These are phyloP conservation scores for Termitomyces sp. DNA, from an alignment of 768 basidiomycete genomes.

Conservation along the genomic window DNA sequence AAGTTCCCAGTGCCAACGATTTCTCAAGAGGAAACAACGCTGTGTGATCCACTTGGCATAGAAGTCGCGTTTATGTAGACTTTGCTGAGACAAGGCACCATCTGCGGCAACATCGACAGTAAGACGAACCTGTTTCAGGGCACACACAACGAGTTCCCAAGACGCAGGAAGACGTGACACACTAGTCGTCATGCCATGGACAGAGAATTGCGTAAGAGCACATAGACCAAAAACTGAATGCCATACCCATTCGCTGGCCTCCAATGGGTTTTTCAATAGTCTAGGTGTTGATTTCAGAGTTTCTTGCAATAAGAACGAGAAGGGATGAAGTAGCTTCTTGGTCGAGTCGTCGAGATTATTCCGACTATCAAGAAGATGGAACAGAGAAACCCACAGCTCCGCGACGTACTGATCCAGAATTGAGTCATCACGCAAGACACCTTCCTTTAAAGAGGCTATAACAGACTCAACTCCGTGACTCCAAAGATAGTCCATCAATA, in stretches of 20 bases:
- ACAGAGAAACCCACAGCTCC: constrained; percentile 74
- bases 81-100: constrained; percentile 29
- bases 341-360: constrained; percentile 10
- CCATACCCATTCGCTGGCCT: constrained; percentile 72
- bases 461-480: constrained; percentile 48
- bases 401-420: constrained; percentile 40
- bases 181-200: constrained; percentile 35
- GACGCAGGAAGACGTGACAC: constrained; percentile 41
- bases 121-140: constrained; percentile 60
- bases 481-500: constrained; percentile 51
- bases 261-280: constrained; percentile 30
- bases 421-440: constrained; percentile 31
- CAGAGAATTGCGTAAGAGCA: constrained; percentile 77
- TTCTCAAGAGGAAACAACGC: constrained; percentile 71
- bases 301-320: constrained; percentile 45
- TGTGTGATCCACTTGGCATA: constrained; percentile 69
- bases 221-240: constrained; percentile 63
- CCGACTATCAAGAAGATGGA: constrained; percentile 48
- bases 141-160: constrained; percentile 64
- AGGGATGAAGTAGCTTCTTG: constrained; percentile 27
- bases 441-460: constrained; percentile 35
- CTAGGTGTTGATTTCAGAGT: constrained; percentile 24
- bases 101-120: constrained; percentile 44
- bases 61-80: constrained; percentile 55
- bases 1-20: constrained; percentile 76